These are phyloP conservation scores for Metschnikowia vanudenii DNA, from an alignment of 805 yeast species.

Conservation along the genomic window DNA sequence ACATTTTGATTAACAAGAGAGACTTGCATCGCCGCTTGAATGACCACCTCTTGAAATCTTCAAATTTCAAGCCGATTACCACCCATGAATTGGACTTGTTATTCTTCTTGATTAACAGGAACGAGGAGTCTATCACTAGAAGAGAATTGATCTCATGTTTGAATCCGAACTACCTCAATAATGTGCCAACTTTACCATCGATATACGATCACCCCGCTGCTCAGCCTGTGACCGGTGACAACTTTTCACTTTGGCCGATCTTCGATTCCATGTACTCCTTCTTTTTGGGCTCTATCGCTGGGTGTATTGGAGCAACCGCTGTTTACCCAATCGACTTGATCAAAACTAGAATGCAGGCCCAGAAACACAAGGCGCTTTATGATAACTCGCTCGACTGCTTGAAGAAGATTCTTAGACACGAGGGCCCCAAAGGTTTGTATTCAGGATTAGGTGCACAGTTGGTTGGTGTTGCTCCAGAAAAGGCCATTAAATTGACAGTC, in stretches of 20 bases:
- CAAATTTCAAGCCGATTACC: conserved; percentile 43
- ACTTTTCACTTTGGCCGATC: conserved; percentile 46
- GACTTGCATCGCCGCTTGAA: conserved; percentile 43
- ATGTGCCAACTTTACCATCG: conserved; percentile 32
- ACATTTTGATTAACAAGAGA: conserved; percentile 39
- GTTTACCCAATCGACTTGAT: conserved; percentile 96
- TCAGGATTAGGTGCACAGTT: conserved; percentile 93
- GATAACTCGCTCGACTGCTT: conserved; percentile 85
- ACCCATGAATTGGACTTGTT: conserved; percentile 41
- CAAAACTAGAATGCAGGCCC: conserved; percentile 97
- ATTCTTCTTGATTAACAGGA: conserved; percentile 39
- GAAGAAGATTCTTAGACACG: conserved; percentile 66
- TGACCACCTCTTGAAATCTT: conserved; percentile 42
- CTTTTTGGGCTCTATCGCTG: conserved; percentile 89
- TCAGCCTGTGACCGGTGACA: conserved; percentile 37
- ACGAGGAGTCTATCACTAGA: conserved; percentile 40
- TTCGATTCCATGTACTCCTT: conserved; percentile 83
- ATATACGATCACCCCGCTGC: conserved; percentile 44
- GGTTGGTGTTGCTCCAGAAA: conserved; percentile 97
- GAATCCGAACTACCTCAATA: conserved; percentile 53
- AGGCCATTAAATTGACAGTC: conserved; percentile 93
- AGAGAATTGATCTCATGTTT: conserved; percentile 46
- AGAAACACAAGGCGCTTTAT: conserved; percentile 68
- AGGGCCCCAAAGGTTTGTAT: conserved; percentile 83
- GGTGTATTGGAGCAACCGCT: conserved; percentile 96